Evolutionary conservation across 2,329 filamentous ascomycete genomes (phyloP), one percentile per base, ranked within the genome.

Genomic region (Sarocladium brachiariae): DNA sequence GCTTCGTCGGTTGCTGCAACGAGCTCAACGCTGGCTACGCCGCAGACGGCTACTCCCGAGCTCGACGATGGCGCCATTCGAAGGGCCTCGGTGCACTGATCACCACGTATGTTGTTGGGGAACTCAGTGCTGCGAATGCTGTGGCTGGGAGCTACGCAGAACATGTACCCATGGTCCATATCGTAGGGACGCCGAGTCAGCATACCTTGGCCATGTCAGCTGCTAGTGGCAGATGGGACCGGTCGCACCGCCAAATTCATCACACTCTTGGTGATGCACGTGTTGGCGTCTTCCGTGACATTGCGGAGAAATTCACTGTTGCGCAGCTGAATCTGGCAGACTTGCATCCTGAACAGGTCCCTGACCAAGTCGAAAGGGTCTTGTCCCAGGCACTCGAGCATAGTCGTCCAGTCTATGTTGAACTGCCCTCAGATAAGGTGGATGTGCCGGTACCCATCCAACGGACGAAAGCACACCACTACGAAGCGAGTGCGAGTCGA

Each of bases 31-130:
- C 75, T 2, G 76, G 69, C 2, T 81, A 80, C 53, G 76, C 77
- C 0, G 75, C 76, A 2, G 79, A 83, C 54, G 79, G 76, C 2
- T 83, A 83, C 55, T 71, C 75, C 2, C 66, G 78, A 11, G 69
- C 78, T 52, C 78, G 78, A 54, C 24, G 43, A 5, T 47, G 43
- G 43, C 24, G 43, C 3, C 43, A 33, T 10, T 8, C 4, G 5
- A 24, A 18, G 25, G 74, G 74, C 5, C 62, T 75, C 6, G 64
- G 66, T 5, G 70, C 69, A 31, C 58, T 81, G 7, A 65, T 83
- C 27, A 83, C 80, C 1, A 81, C 80, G 0, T 81, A 81, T 57
- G 80, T 79, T 4, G 80, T 83, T 1, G 80, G 80, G 8, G 73
- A 76, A 54, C 63, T 74, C 37, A 80, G 77, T 3, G 77, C 78